Evolutionary conservation across 176 grass and related monocot species (phyloP), one percentile per base, ranked within the genome.

Genomic region (Miscanthus lutarioriparius): DNA sequence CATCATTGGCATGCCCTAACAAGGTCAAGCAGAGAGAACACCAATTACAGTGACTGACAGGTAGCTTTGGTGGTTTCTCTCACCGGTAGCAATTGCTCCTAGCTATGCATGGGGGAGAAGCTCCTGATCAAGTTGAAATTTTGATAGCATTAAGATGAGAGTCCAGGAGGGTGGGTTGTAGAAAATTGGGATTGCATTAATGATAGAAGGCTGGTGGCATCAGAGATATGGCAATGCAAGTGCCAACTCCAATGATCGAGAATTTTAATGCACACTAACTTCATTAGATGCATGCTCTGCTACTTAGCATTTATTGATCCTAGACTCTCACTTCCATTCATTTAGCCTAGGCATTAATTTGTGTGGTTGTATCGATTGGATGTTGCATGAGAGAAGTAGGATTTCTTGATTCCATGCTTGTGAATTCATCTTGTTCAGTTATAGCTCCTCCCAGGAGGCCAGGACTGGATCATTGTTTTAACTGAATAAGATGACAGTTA

Each of bases 321-420:
- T 27, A n/a, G 22, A 56, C 59, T 61, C n/a, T 43, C 19, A 7
- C 22, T 48, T 17, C 7, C 70, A 58, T 45, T 79, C 26, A 66
- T 66, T 20, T 66, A 17, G 10, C 16, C 11, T 47, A 79, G 40
- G 40, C 23, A 30, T 28, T 27, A 44, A 45, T 65, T 12, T 30
- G 8, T 79, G 44, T 32, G n/a, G 36, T 66, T 44, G 8, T 66
- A 32, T 79, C 61, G 16, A 79, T 47, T 66, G 77, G 39, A 79
- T 32, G 40, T 66, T 41, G 36, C 54, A 63, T 63, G 45, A 49
- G 4, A 13, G 15, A 51, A 74, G 72, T 33, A 49, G 43, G 71
- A 74, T 2, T 13, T 25, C 53, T 56, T n/a, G 53, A 54, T n/a
- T 56, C 53, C 53, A 56, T 56, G 7, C 3, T 30, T 73, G 7